These are phyloP conservation scores for Alternaria arbusti DNA, from an alignment of 2,329 filamentous ascomycete species.

Conservation along the genomic window DNA sequence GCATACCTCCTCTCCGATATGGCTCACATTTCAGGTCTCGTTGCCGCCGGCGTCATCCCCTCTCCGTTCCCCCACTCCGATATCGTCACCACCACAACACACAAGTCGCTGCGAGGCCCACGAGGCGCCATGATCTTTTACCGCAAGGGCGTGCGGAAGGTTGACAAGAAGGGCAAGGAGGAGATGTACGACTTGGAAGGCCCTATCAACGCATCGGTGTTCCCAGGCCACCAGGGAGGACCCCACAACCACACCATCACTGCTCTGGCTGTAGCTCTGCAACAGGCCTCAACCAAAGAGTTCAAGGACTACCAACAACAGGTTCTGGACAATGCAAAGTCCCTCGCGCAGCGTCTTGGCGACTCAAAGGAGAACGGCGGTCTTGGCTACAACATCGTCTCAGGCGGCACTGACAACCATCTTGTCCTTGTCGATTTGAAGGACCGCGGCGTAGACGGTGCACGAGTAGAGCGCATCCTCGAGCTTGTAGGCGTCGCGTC, in stretches of 20 bases:
- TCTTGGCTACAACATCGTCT: constrained; percentile 91
- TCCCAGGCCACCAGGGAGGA: constrained; percentile 97
- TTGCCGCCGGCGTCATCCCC: constrained; percentile 90
- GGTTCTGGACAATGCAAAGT: constrained; percentile 91
- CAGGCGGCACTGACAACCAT: constrained; percentile 95
- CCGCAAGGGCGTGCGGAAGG: constrained; percentile 92
- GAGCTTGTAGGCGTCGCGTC: constrained; percentile 99
- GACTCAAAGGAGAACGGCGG: constrained; percentile 73
- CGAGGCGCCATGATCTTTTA: constrained; percentile 99
- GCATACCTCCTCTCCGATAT: constrained; percentile 97
- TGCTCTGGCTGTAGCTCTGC: constrained; percentile 89
- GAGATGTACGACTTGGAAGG: constrained; percentile 93
- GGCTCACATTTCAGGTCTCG: constrained; percentile 97
- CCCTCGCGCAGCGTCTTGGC: constrained; percentile 73
- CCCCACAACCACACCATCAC: constrained; percentile 99
- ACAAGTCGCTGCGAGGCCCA: constrained; percentile 97
- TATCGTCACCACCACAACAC: constrained; percentile 96
- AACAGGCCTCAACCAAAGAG: constrained; percentile 88
- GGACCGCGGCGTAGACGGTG: constrained; percentile 84
- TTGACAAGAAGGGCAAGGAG: constrained; percentile 89
- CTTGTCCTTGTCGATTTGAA: constrained; percentile 96
- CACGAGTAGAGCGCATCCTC: constrained; percentile 92
- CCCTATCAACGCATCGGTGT: constrained; percentile 98
- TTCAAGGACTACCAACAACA: constrained; percentile 95
- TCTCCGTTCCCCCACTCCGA: constrained; percentile 93